Evolutionary conservation across 176 grass and related monocot species (phyloP).

Genomic region (Cocos nucifera): DNA sequence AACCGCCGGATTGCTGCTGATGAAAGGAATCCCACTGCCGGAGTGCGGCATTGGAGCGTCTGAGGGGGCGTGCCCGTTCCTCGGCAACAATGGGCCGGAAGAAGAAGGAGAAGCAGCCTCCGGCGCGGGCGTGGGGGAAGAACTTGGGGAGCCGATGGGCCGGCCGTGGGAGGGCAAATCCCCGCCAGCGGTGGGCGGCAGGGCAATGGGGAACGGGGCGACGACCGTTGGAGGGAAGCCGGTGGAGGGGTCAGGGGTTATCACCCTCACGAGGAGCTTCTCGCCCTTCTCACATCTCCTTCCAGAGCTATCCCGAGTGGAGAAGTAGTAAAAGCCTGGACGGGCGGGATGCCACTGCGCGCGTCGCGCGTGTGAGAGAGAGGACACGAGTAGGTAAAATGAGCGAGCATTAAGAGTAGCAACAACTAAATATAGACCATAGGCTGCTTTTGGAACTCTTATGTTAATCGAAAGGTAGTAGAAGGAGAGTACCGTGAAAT

Average conservation of each 20-base stretch:
- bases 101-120: not conserved
- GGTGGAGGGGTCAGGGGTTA: slow-evolving; percentile 37
- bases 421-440: too few species aligned
- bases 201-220: slow-evolving; percentile 2
- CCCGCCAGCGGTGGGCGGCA: slow-evolving; percentile 5
- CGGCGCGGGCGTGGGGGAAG: not conserved
- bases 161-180: slow-evolving; percentile 47
- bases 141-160: slow-evolving; percentile 1
- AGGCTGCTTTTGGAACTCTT: too few species aligned
- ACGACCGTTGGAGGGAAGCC: not conserved
- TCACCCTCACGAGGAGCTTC: slow-evolving; percentile 31
- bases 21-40: slow-evolving; percentile 48
- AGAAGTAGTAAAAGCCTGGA: not conserved
- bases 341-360: not conserved
- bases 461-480: too few species aligned
- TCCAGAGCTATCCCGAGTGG: too few species aligned
- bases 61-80: slow-evolving; percentile 6
- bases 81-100: slow-evolving; percentile 13
- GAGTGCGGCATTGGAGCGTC: slow-evolving; percentile 29
- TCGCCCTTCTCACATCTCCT: slow-evolving; percentile 25
- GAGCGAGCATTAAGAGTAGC: too few species aligned
- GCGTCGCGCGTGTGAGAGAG: too few species aligned
- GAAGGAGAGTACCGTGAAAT: not conserved
- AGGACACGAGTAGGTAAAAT: not conserved
- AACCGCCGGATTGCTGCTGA: slow-evolving; percentile 79